Evolutionary conservation across 345 rosid genomes (phyloP).

Genomic region (rapeseed (Brassica napus)): DNA sequence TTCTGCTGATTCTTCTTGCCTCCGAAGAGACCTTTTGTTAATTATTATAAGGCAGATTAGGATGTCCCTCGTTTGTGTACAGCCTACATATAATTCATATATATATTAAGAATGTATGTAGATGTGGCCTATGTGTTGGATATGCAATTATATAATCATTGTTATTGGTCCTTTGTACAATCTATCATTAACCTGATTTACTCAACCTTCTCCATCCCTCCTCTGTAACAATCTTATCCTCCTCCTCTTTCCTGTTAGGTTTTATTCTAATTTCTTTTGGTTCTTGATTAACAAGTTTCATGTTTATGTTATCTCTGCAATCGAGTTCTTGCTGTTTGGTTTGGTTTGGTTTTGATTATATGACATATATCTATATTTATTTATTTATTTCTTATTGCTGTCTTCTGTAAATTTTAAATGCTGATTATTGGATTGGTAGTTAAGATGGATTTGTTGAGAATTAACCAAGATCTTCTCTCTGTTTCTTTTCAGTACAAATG

Average conservation of each 20-base stretch:
- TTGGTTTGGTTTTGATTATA: background rate
- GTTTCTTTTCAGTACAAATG: slow-evolving; percentile 2
- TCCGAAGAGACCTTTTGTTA: slow-evolving; percentile 29
- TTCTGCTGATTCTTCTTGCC: slow-evolving; percentile 33
- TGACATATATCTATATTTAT: background rate
- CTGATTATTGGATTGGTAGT: background rate
- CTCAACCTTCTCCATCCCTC: slow-evolving; percentile 25
- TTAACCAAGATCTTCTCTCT: background rate
- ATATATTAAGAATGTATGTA: slow-evolving; percentile 27
- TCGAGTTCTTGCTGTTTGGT: slow-evolving; percentile 4
- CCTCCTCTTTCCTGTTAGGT: slow-evolving; percentile 15
- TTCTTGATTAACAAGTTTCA: slow-evolving; percentile 9
- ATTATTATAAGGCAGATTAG: slow-evolving; percentile 14
- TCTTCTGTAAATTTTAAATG: background rate
- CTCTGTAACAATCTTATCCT: slow-evolving; percentile 27
- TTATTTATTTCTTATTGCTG: background rate
- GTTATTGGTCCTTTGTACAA: slow-evolving; percentile 37
- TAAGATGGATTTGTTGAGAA: background rate
- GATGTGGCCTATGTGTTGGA: slow-evolving; percentile 15
- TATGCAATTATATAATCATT: slow-evolving; percentile 31
- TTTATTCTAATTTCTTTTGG: slow-evolving; percentile 8
- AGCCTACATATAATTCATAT: background rate
- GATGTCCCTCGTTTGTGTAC: background rate
- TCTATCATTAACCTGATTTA: slow-evolving; percentile 15
- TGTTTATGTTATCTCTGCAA: background rate